Evolutionary conservation across 2,329 filamentous ascomycete species (phyloP), one percentile per base, ranked within the genome.

Genomic region (Microcyclospora pomicola): DNA sequence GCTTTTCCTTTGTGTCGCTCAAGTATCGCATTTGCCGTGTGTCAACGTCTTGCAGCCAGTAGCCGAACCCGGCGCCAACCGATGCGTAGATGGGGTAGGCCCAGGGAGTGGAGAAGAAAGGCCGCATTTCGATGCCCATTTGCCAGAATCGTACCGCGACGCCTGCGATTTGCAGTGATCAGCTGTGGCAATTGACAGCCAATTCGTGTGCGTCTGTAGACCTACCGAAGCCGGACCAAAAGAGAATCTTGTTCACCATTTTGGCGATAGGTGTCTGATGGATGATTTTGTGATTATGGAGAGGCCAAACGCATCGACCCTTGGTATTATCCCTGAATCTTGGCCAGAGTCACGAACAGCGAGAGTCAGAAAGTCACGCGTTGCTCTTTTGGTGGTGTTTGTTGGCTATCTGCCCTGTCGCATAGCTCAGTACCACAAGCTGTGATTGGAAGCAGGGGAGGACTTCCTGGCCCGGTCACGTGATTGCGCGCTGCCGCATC

Each of bases 91-190:
- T 66, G 39, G 91, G 91, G 68, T 94, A 98, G 36, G 85, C 92
- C 55, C 94, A 75, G 39, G 81, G 82, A 59, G 80, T 72, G 56
- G 72, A 79, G 73, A 96, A 84, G 63, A 95, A 80, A 37, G 88
- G 91, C 46, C 87, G 85, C 86, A 93, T 94, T 69, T 98, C 86
- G 61, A 98, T 91, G 58, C 88, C 91, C 61, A 98, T 80, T 66
- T 96, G 91, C 84, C 87, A 95, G 64, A 91, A 75, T 54, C 88
- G 83, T 58, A 87, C 81, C 59, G 82, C 86, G 55, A 95, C 67
- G 71, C 91, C 91, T 98, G 53, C 30, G 9, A 9, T n/a, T 24
- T 24, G 19, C 19, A 24, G 7, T 7, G 19, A 7, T 24, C 19
- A 24, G 19, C 19, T 24, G 19, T 24, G 19, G 19, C 4, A 24